These are phyloP conservation scores for Aquilaria malaccensis DNA, from an alignment of 345 rosid genomes.

Conservation along the genomic window DNA sequence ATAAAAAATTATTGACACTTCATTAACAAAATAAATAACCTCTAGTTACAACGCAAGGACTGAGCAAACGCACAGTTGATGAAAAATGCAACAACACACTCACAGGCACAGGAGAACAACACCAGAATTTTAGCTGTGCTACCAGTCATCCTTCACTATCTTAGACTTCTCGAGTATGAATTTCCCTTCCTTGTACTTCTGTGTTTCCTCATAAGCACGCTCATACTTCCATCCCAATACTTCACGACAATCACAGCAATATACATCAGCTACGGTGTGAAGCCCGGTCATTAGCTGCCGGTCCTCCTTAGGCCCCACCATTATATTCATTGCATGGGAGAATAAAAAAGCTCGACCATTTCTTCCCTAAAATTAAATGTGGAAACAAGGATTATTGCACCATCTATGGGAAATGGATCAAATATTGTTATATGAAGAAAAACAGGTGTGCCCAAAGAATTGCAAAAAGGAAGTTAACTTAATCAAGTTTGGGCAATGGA, in stretches of 20 bases:
- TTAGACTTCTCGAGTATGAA: constrained; percentile 36
- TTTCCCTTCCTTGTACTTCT: constrained; percentile 38
- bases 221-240: constrained; percentile 40
- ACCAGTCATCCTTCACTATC: constrained; percentile 33
- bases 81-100: constrained; percentile 10
- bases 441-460: background rate
- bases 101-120: constrained; percentile 2
- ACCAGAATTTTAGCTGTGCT: constrained; percentile 7
- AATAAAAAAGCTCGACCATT: constrained; percentile 34
- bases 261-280: constrained; percentile 34
- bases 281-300: constrained; percentile 33
- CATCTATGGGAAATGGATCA: constrained; percentile 1
- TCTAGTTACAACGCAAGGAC: constrained; percentile 15
- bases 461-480: background rate
- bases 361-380: constrained; percentile 25
- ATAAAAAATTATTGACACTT: constrained; percentile 13
- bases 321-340: constrained; percentile 32
- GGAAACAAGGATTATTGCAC: background rate
- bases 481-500: background rate
- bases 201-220: constrained; percentile 32
- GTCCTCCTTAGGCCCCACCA: constrained; percentile 31
- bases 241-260: constrained; percentile 26
- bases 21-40: constrained; percentile 19
- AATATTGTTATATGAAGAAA: background rate
- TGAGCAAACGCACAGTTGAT: constrained; percentile 14